These are phyloP conservation scores for Aspergillus biplanus DNA, from an alignment of 495 filamentous ascomycete species.

Conservation along the genomic window DNA sequence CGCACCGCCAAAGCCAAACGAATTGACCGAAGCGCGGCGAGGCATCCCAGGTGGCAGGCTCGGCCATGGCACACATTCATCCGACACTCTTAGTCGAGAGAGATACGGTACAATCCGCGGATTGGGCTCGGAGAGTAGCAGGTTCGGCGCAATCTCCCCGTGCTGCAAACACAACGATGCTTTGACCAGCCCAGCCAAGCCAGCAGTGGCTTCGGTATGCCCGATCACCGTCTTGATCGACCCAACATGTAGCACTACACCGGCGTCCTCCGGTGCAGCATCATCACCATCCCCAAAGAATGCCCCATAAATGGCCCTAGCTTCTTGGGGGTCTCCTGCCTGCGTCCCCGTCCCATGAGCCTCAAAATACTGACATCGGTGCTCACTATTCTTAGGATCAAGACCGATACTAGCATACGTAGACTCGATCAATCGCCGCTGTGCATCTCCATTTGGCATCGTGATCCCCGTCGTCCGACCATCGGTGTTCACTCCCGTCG, in stretches of 20 bases:
- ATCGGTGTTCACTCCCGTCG: constrained; percentile 36
- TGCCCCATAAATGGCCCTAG: constrained; percentile 24
- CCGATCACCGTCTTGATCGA: constrained; percentile 63
- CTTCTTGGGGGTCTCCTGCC: constrained; percentile 40
- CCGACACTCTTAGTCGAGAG: constrained; percentile 17
- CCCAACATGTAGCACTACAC: constrained; percentile 49
- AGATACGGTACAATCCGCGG: constrained; percentile 26
- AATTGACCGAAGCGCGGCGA: constrained; percentile 56
- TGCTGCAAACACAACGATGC: constrained; percentile 50
- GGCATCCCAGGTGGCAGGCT: constrained; percentile 31
- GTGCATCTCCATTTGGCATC: constrained; percentile 35
- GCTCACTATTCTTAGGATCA: constrained; percentile 17
- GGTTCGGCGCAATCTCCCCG: constrained; percentile 54
- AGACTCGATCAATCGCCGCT: constrained; percentile 30
- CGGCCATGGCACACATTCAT: constrained; percentile 23
- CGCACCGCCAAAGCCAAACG: constrained; percentile 65
- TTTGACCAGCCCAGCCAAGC: constrained; percentile 35
- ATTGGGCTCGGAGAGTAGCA: constrained; percentile 52
- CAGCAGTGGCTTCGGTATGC: constrained; percentile 51
- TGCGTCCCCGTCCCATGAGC: constrained; percentile 45
- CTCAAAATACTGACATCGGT: constrained; percentile 40
- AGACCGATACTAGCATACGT: constrained; percentile 37
- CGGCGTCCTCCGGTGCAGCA: constrained; percentile 5
- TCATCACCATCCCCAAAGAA: constrained; percentile 15
- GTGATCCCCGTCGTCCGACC: constrained; percentile 33